Conservation (phyloP, 768 basidiomycete species). For the Xerocomellus amylosporus region DNA sequence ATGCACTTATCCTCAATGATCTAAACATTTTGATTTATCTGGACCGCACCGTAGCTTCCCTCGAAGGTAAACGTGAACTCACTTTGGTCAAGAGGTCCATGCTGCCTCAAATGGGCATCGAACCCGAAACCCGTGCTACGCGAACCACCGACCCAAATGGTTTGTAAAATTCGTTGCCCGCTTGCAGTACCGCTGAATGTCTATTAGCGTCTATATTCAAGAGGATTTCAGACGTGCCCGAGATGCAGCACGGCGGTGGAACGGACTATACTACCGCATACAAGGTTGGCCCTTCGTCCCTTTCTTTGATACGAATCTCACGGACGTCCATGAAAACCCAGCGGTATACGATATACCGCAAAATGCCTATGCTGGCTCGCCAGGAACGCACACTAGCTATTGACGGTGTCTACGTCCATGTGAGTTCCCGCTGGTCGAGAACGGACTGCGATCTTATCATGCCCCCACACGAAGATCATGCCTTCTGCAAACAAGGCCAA, state of each 20-base stretch:
- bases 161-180: slow-evolving; percentile 31
- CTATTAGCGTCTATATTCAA: slow-evolving; percentile 88
- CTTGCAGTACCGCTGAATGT: neutral
- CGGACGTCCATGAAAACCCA: slow-evolving; percentile 28
- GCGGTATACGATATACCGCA: slow-evolving; percentile 92
- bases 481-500: slow-evolving; percentile 76
- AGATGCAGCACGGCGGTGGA: slow-evolving; percentile 55
- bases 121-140: slow-evolving; percentile 60
- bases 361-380: slow-evolving; percentile 90
- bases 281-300: slow-evolving; percentile 50
- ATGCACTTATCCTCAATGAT: slow-evolving; percentile 66
- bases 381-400: slow-evolving; percentile 91
- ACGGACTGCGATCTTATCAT: slow-evolving; percentile 6
- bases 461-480: slow-evolving; percentile 68
- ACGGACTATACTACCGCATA: slow-evolving; percentile 83
- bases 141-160: slow-evolving; percentile 92
- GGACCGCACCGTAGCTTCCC: slow-evolving; percentile 93
- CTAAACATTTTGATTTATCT: slow-evolving; percentile 79
- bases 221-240: slow-evolving; percentile 66
- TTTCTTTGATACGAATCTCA: neutral
- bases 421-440: slow-evolving; percentile 33
- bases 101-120: slow-evolving; percentile 68
- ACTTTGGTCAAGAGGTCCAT: slow-evolving; percentile 76
- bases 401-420: slow-evolving; percentile 92
- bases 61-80: slow-evolving; percentile 84